A percentile compares a stretch with the other conserved stretches of the same genome.
phyloP scores from a whole-genome alignment of 2,329 filamentous ascomycete genomes.

The Tolypocladium inflatum region DNA sequence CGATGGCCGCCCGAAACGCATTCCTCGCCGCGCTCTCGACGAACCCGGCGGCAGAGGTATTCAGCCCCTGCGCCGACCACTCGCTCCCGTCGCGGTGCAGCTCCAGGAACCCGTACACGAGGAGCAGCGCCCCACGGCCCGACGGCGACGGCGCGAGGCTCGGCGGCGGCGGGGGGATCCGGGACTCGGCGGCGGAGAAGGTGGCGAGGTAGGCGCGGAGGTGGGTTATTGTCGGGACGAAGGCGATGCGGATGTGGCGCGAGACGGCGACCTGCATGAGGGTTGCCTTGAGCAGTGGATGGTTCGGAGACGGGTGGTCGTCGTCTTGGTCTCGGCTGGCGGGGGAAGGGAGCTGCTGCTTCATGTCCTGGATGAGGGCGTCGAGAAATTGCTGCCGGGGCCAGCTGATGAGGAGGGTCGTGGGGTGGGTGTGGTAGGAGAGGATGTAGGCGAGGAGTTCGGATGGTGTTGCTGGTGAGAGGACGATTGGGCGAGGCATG shows the following conservation, averaged over 20 bases:
- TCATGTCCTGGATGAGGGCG: constrained; percentile 42
- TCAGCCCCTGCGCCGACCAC: constrained; percentile 67
- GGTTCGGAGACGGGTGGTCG: constrained; percentile 2
- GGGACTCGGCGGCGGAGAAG: constrained; percentile 30
- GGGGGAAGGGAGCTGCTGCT: constrained; percentile 8
- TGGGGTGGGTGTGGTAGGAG: constrained; percentile 42
- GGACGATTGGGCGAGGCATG: constrained; percentile 25
- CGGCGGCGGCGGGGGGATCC: constrained; percentile 24
- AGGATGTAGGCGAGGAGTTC: constrained; percentile 59
- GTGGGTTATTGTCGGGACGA: constrained; percentile 66
- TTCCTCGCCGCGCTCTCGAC: constrained; percentile 48
- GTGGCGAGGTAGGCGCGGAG: constrained; percentile 67
- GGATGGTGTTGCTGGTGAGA: constrained; percentile 44
- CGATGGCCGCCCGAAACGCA: constrained; percentile 32
- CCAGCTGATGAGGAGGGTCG: constrained; percentile 63
- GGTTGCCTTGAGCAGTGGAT: constrained; percentile 47
- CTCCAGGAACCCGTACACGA: constrained; percentile 56
- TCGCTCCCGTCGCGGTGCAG: constrained; percentile 60
- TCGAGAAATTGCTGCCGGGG: constrained; percentile 54
- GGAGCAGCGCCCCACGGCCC: constrained; percentile 31
- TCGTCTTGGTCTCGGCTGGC: neutral
- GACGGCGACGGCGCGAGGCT: constrained; percentile 2
- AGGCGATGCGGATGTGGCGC: constrained; percentile 59
- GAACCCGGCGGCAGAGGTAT: constrained; percentile 49
- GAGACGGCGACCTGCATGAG: constrained; percentile 62